Conservation (phyloP, 2,329 filamentous ascomycete genomes). For the Aspergillus candidus region DNA sequence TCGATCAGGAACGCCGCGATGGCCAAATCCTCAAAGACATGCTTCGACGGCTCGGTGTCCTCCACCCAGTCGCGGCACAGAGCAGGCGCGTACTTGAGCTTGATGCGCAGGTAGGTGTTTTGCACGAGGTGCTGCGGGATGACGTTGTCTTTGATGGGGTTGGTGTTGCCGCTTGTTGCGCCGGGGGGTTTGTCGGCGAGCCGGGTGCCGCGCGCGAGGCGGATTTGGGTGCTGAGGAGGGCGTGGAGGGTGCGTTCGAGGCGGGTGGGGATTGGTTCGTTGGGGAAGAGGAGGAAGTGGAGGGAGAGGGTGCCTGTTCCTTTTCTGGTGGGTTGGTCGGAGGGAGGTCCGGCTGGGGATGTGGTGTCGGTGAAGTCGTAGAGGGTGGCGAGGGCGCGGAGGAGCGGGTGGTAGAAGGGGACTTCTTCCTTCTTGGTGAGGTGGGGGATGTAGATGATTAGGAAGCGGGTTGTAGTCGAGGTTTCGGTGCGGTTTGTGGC, state of each 20-base stretch:
- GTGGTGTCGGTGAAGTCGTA: constrained; percentile 45
- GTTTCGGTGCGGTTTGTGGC: neutral
- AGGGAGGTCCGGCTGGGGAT: constrained; percentile 15
- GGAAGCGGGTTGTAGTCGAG: constrained; percentile 14
- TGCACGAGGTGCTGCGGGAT: constrained; percentile 73
- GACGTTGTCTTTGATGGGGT: constrained; percentile 77
- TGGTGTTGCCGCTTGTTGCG: constrained; percentile 55
- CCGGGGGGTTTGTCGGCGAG: constrained; percentile 10
- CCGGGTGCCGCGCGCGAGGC: constrained; percentile 25
- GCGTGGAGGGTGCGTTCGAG: constrained; percentile 35
- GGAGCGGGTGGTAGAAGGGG: constrained; percentile 82
- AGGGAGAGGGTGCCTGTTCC: constrained; percentile 41
- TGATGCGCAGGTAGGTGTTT: constrained; percentile 73
- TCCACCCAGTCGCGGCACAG: constrained; percentile 78
- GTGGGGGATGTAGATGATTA: constrained; percentile 78
- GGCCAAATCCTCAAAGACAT: constrained; percentile 88
- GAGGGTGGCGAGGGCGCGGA: constrained; percentile 67
- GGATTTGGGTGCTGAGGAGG: constrained; percentile 33
- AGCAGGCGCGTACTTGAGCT: constrained; percentile 66
- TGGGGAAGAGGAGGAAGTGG: constrained; percentile 46
- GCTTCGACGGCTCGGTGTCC: constrained; percentile 78
- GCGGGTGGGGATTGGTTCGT: constrained; percentile 32
- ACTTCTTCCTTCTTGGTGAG: constrained; percentile 54
- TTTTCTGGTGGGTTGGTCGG: constrained; percentile 13
- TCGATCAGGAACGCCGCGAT: constrained; percentile 92